Base-by-base conservation (phyloP, 257 asterid species). In the Solanum paucissectum region DNA sequence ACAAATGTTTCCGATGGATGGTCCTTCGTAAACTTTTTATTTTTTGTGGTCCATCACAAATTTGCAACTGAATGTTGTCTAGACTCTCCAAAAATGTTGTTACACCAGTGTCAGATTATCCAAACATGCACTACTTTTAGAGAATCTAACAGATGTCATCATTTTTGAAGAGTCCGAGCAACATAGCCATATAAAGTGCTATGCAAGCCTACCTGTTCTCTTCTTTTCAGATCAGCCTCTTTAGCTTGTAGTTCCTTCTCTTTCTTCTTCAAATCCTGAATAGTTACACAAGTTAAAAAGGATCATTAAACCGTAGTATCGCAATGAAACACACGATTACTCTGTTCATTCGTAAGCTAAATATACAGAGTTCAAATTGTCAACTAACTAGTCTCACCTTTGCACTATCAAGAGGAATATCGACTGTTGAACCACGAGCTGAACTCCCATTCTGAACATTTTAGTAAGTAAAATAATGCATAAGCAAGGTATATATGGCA, bases 181-280 rank as follows among this genome's bases (percentile, higher is more conserved):
- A 18, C 44, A 72, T 8, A 33, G 44, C 7, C 18, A 29, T 9
- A 9, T 46, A 81, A 49, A 29, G 68, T 46, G 68, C 18, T 9
- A 81, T 1, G 58, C 40, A 49, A 68, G 60, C 60, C 68, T 89
- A 94, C 99, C 96, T 94, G 95, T 89, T 96, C 99, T 93, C 93
- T 93, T 89, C 72, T 94, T 91, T 87, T 95, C 89, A 96, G 90
- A 72, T 95, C 99, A 86, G 96, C 96, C 92, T 96, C 98, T 93
- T 87, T 93, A 89, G 95, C 96, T 90, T 93, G 93, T 84, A 96
- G 98, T 87, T 96, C 99, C 88, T 91, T 91, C 90, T 96, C 99
- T 86, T 74, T 92, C 88, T 77, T 93, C 86, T 91, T 96, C 88
- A 96, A 83, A 89, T 96, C 99, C 98, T 96, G 84, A 34, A 88